phyloP scores from a whole-genome alignment of 352 stramenopile species.

The Phytophthora sp. region DNA sequence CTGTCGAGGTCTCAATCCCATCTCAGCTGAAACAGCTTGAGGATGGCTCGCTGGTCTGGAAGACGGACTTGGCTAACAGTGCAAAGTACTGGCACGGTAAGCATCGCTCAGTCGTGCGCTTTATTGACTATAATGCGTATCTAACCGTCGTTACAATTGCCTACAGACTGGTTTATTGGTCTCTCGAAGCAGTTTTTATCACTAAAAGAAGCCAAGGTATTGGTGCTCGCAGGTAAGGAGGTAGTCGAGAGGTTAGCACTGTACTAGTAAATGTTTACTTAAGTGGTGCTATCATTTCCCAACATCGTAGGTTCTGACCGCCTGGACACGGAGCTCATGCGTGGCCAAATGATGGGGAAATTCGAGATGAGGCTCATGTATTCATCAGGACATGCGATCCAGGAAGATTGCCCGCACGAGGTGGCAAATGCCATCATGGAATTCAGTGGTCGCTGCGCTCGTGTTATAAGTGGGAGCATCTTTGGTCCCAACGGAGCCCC shows the following conservation, averaged over 20 bases:
- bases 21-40: conserved; percentile 65
- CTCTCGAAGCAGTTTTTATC: conserved; percentile 88
- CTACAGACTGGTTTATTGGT: conserved; percentile 80
- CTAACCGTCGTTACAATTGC: conserved; percentile 1
- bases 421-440: conserved; percentile 69
- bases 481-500: conserved; percentile 35
- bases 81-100: conserved; percentile 80
- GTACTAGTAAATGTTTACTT: not conserved
- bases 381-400: conserved; percentile 87
- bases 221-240: conserved; percentile 76
- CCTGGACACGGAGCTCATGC: conserved; percentile 87
- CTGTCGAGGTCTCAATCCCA: conserved; percentile 79
- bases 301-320: conserved; percentile 64
- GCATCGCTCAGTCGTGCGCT: not conserved
- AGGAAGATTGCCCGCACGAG: conserved; percentile 86
- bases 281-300: not conserved
- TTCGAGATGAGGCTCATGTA: conserved; percentile 90
- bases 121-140: not conserved
- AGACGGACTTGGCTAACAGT: conserved; percentile 78
- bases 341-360: conserved; percentile 92
- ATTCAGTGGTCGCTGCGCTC: conserved; percentile 63
- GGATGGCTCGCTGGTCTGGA: conserved; percentile 72
- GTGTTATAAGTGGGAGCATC: conserved; percentile 43
- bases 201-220: conserved; percentile 78
- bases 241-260: too few relatives aligned